Base-by-base conservation (phyloP, 2,329 filamentous ascomycete genomes). In the Hypoxylon sp. region DNA sequence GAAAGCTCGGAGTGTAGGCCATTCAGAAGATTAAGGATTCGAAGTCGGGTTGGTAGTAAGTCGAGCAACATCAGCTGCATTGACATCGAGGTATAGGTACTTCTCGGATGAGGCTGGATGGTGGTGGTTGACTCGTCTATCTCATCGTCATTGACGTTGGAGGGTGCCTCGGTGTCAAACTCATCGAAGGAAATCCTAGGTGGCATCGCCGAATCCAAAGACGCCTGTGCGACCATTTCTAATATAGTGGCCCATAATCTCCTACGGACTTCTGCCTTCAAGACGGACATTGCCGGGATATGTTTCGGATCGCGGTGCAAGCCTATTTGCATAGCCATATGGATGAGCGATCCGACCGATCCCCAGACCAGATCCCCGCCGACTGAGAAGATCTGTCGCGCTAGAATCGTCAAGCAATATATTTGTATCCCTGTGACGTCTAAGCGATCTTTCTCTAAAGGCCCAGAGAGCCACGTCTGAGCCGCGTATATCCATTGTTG, bases 281-380 rank as follows among this genome's bases (percentile, higher is more conserved):
- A 57, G 0, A 75, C 9, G 0, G 77, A 64, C 74, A 80, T 78
- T 6, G 59, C 20, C 1, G 77, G 77, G 4, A 82, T 73, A 51
- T 78, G 68, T 38, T 74, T 76, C 0, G 81, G 80, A 45, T 83
- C 81, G 7, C 79, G 79, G 65, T 83, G 79, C 4, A 83, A 64
- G 2, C 80, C 80, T n/a, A 82, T 78, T 51, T 81, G 77, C 79
- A 83, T 82, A 7, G 80, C 80, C n/a, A 60, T 71, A 45, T 80
- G 76, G 7, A 82, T 55, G 0, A 83, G 75, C 0, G 79, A 78
- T 0, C 81, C 81, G 33, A 73, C 74, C 2, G 80, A 80, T 44
- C 78, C 75, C 81, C 80, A 83, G 0, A 79, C 73, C 4, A 80
- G 69, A 44, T 81, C 80, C 0, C 77, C 79, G 9, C 79, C 78